Evolutionary conservation across 768 basidiomycete species (phyloP), one percentile per base, ranked within the genome.

Genomic region (Russula lepida): DNA sequence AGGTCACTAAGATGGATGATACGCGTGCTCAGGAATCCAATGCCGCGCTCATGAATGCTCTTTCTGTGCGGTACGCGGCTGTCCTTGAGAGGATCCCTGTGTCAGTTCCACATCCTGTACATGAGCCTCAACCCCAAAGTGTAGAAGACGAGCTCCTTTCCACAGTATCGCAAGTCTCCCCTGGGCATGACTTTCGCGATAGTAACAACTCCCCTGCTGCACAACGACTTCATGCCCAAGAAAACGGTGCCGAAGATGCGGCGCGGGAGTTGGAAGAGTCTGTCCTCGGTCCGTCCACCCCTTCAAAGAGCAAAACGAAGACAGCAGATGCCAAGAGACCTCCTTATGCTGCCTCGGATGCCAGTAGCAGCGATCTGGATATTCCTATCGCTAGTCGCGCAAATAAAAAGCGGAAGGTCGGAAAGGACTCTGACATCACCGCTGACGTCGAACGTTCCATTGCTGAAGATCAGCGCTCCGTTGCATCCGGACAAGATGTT

Each of bases 361-460:
- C 74, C 23, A 64, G 63, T 50, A 81, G 80, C 61, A 86, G 81
- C 64, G 85, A 86, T 57, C 62, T 76, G 21, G 85, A 86, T 61
- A 70, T 76, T 8, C 74, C 74, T 11, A 69, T 74, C 13, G 67
- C 71, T 60, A 76, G 74, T 28, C 83, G 79, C 33, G 74, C 77
- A 2, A 72, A 72, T 56, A 90, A 91, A 74, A 84, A 77, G 71
- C 77, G 88, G 57, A 87, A 80, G 69, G 69, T 88, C 4, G 83
- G 84, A 55, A 75, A 71, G 55, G 73, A 73, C 60, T 65, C 66
- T 32, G 70, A 69, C 54, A 63, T 69, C 46, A 66, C 62, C 17
- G 67, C 66, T 19, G 70, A 69, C 54, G 52, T 71, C 37, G 63
- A 58, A 39, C 66, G 69, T 46, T 63, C 63, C 28, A 74, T 73